Conservation (phyloP, 495 filamentous ascomycete species). For the Parachaetomium inaequale region DNA sequence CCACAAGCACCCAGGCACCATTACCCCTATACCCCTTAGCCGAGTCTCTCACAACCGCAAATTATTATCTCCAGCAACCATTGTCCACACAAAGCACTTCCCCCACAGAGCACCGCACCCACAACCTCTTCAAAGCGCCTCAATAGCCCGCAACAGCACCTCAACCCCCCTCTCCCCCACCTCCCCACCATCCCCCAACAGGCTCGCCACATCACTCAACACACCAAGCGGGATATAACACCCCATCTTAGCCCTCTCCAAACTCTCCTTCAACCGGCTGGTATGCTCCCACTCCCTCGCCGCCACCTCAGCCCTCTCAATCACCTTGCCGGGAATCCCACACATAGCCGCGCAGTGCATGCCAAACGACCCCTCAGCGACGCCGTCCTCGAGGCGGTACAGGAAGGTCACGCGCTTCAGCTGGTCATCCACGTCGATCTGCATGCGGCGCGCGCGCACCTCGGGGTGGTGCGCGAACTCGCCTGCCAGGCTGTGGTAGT, state of each 20-base stretch:
- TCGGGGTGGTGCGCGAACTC: conserved; percentile 90
- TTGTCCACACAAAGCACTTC: background rate
- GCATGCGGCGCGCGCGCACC: conserved; percentile 81
- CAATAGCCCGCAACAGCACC: conserved; percentile 74
- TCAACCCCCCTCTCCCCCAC: conserved; percentile 55
- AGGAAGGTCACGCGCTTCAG: conserved; percentile 83
- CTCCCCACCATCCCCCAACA: conserved; percentile 58
- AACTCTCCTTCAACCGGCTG: conserved; percentile 76
- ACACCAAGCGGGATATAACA: conserved; percentile 81
- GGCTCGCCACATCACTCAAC: conserved; percentile 86
- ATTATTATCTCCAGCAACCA: background rate
- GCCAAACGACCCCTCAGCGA: conserved; percentile 95
- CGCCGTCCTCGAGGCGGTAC: conserved; percentile 91
- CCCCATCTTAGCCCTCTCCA: conserved; percentile 72
- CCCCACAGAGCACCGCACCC: background rate
- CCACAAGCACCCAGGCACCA: background rate
- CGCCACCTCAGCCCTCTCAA: conserved; percentile 83
- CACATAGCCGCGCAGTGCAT: conserved; percentile 99
- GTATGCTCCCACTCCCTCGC: conserved; percentile 96
- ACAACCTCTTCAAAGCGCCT: conserved; percentile 51
- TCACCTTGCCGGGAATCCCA: conserved; percentile 78
- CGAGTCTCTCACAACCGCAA: background rate
- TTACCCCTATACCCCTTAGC: background rate
- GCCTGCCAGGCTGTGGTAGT: conserved; percentile 89
- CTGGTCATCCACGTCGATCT: conserved; percentile 87